Conservation (phyloP, 345 rosid species). For the Mangifera indica region DNA sequence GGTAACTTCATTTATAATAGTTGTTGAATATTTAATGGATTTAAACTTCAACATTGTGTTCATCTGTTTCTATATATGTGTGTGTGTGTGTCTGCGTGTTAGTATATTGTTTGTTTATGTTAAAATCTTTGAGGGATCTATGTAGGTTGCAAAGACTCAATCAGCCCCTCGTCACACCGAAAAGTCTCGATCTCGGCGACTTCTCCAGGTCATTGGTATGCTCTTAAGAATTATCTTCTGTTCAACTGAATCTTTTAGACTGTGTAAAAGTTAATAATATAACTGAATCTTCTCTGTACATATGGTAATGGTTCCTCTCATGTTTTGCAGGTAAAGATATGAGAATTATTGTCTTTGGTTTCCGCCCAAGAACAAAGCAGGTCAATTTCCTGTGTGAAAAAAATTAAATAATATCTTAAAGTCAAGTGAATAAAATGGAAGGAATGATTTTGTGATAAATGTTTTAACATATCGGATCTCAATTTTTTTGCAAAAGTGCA, state of each 20-base stretch:
- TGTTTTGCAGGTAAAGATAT: conserved; percentile 85
- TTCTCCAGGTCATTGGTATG: conserved; percentile 90
- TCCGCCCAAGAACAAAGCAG: conserved; percentile 87
- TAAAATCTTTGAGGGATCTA: conserved; percentile 22
- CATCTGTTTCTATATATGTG: too few relatives aligned
- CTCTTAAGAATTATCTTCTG: not conserved
- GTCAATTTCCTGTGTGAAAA: conserved; percentile 29
- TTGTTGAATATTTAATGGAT: not conserved
- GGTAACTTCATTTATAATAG: not conserved
- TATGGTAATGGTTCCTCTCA: conserved; percentile 8
- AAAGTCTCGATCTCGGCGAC: conserved; percentile 63
- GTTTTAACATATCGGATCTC: not conserved
- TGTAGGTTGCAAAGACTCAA: conserved; percentile 64
- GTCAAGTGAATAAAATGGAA: not conserved
- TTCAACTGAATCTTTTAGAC: not conserved
- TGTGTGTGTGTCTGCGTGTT: not conserved
- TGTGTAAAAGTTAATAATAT: not conserved
- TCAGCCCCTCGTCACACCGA: conserved; percentile 54
- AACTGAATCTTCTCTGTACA: not conserved
- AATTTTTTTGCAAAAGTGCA: not conserved
- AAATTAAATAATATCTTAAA: not conserved
- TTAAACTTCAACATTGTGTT: conserved; percentile 3
- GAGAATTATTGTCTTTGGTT: conserved; percentile 92
- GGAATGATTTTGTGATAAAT: not conserved
- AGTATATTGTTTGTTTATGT: conserved; percentile 5